phyloP scores from a whole-genome alignment of 2,329 filamentous ascomycete species.

The Arthrobotrys conoides region DNA sequence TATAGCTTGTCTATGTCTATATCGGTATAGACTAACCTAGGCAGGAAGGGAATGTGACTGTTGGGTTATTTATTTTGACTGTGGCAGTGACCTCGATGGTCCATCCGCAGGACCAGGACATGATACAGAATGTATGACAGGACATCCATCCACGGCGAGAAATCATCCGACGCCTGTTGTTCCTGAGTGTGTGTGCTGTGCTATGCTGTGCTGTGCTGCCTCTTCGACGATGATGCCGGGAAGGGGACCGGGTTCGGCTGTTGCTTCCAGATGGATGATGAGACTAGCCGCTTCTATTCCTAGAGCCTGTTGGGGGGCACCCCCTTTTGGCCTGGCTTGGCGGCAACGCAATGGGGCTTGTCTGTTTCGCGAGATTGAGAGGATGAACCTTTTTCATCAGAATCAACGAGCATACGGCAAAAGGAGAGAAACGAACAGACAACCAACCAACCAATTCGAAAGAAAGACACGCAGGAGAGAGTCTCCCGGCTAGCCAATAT shows the following conservation, averaged over 20 bases:
- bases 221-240: conserved; percentile 14
- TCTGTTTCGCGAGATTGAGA: conserved; percentile 42
- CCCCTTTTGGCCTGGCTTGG: conserved; percentile 43
- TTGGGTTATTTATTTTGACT: conserved; percentile 9
- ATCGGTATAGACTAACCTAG: conserved; percentile 6
- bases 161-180: conserved; percentile 43
- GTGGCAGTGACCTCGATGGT: conserved; percentile 39
- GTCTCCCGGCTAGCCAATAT: not conserved
- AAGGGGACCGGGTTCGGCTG: conserved; percentile 50
- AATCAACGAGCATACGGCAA: conserved; percentile 10
- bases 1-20: not conserved
- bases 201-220: too few relatives aligned
- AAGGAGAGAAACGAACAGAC: not conserved
- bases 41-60: not conserved
- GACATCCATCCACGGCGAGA: conserved; percentile 26
- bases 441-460: not conserved
- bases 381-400: conserved; percentile 23
- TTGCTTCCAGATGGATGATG: conserved; percentile 42
- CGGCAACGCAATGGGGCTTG: conserved; percentile 42
- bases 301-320: not conserved
- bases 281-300: conserved; percentile 47
- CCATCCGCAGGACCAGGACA: not conserved
- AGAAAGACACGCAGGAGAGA: conserved; percentile 1
- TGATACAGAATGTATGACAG: too few relatives aligned
- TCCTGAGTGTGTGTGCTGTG: too few relatives aligned